phyloP scores from a whole-genome alignment of 163 green algal species.

The Scenedesmus sp. region DNA sequence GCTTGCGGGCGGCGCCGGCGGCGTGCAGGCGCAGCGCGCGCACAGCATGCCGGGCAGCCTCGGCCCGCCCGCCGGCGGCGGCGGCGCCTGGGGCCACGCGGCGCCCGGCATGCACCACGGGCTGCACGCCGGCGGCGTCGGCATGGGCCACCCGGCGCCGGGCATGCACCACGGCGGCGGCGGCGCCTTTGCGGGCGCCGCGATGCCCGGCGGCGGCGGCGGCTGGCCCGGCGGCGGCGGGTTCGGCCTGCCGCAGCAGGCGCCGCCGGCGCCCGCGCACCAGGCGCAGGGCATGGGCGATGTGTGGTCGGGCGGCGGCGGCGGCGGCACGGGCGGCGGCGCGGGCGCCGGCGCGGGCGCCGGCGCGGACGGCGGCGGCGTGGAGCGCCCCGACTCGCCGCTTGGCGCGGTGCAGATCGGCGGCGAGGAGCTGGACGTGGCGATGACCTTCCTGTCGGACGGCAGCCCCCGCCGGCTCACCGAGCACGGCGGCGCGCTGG shows the following conservation, averaged over 20 bases:
- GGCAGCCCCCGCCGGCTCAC: constrained; percentile 15
- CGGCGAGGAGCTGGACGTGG: constrained; percentile 44
- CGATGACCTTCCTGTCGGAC: constrained; percentile 37
- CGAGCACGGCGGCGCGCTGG: constrained; percentile 1
- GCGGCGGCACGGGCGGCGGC: neutral
- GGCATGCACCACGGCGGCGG: too few species aligned
- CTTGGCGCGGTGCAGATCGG: constrained; percentile 50
- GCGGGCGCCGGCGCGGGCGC: neutral
- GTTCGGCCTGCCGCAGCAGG: constrained; percentile 12
- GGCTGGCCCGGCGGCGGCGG: too few species aligned
- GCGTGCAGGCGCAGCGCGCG: too few species aligned
- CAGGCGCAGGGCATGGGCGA: constrained; percentile 4
- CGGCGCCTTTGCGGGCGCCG: too few species aligned
- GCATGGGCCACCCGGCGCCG: too few species aligned
- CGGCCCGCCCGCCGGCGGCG: too few species aligned
- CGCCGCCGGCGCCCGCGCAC: constrained; percentile 1
- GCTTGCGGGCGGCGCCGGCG: too few species aligned
- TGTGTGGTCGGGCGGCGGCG: neutral
- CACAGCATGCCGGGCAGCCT: neutral
- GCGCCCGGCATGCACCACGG: too few species aligned
- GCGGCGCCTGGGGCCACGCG: too few species aligned
- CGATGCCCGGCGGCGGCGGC: too few species aligned
- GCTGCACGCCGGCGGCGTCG: too few species aligned
- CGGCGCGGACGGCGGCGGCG: too few species aligned
- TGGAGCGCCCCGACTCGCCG: constrained; percentile 1